These are phyloP conservation scores for Cerrena zonata DNA, from an alignment of 1,284 basidiomycete species.

Conservation along the genomic window DNA sequence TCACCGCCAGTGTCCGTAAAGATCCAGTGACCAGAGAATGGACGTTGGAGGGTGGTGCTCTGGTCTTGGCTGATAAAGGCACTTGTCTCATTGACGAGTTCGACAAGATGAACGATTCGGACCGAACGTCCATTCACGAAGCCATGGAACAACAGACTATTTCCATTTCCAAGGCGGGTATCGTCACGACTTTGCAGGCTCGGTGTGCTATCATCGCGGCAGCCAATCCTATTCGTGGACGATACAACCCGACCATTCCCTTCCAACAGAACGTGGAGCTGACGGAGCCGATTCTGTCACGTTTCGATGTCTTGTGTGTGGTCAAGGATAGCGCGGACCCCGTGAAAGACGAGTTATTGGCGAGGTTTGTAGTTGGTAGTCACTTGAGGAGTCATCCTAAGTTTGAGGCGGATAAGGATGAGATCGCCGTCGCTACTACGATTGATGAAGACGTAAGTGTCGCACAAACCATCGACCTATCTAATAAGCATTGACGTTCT, in stretches of 20 bases:
- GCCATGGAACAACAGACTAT: conserved; percentile 99
- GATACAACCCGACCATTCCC: conserved; percentile 95
- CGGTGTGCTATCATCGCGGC: conserved; percentile 96
- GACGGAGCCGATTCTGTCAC: conserved; percentile 97
- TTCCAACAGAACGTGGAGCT: conserved; percentile 98
- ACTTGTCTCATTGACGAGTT: conserved; percentile 99
- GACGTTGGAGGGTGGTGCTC: conserved; percentile 96
- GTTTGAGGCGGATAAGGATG: conserved; percentile 79
- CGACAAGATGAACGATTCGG: conserved; percentile 99
- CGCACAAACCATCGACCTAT: not conserved
- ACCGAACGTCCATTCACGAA: conserved; percentile 96
- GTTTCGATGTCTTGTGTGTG: conserved; percentile 96
- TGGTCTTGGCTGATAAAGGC: conserved; percentile 98
- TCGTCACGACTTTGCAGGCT: conserved; percentile 93
- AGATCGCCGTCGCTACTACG: conserved; percentile 83
- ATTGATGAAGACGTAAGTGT: conserved; percentile 84
- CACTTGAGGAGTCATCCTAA: conserved; percentile 91
- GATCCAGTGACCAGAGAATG: conserved; percentile 96
- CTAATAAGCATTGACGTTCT: not conserved
- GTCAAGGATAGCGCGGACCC: conserved; percentile 98
- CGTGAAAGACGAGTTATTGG: conserved; percentile 92
- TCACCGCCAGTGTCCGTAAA: conserved; percentile 96
- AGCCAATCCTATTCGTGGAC: conserved; percentile 92
- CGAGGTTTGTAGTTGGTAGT: conserved; percentile 94
- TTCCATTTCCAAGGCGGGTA: conserved; percentile 97